Percentiles rank a stretch among this genome's conserved stretches.
phyloP scores from a whole-genome alignment of 1,139 yeast genomes.

The Diutina mesorugosa region DNA sequence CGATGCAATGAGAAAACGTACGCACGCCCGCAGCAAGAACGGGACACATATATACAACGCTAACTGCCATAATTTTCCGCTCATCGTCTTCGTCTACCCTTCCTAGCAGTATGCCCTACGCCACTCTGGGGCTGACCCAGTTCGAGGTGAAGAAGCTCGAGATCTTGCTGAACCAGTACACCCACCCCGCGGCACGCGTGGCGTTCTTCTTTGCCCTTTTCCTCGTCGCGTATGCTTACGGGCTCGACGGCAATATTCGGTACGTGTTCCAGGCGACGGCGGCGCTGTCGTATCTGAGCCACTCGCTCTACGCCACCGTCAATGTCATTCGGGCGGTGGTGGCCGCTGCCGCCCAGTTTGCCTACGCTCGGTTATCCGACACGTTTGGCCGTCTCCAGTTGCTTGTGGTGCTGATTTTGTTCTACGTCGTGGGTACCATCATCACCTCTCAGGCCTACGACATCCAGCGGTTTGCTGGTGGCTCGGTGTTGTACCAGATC shows the following conservation, averaged over 20 bases:
- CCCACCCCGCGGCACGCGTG: conserved; percentile 12
- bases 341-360: not conserved
- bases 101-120: not conserved
- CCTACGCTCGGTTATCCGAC: conserved; percentile 1
- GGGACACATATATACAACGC: no score
- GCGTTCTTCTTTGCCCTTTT: conserved; percentile 39
- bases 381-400: not conserved
- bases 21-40: no score
- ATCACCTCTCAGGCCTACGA: conserved; percentile 1
- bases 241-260: conserved; percentile 49
- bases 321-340: not conserved
- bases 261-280: conserved; percentile 16
- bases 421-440: conserved; percentile 1
- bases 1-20: no score
- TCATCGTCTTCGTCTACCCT: no score
- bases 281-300: not conserved
- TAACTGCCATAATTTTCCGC: no score
- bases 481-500: not conserved
- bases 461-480: not conserved
- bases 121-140: not conserved
- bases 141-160: conserved; percentile 23
- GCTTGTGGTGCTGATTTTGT: not conserved
- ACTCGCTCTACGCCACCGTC: not conserved
- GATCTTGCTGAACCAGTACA: conserved; percentile 22
- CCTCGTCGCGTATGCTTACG: conserved; percentile 50